phyloP scores from a whole-genome alignment of 768 basidiomycete species.

The Pleurotus cornucopiae region DNA sequence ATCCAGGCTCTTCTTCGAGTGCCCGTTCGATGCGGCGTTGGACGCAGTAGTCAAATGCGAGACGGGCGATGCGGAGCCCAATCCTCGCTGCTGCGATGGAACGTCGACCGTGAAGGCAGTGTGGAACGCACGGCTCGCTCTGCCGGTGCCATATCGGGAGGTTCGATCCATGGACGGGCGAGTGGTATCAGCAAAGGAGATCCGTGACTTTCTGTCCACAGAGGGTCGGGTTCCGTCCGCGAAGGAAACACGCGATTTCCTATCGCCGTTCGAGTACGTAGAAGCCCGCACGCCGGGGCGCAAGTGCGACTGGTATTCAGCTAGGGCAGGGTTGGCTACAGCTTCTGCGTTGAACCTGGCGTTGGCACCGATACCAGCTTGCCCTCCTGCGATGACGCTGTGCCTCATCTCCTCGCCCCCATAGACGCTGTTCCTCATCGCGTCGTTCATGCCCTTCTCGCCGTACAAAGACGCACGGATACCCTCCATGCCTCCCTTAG shows the following conservation, averaged over 20 bases:
- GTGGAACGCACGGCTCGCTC: conserved; percentile 30
- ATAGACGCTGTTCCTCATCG: conserved; percentile 8
- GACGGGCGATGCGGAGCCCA: neutral
- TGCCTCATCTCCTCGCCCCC: conserved; percentile 9
- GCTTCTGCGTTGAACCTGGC: conserved; percentile 19
- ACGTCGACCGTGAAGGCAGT: conserved; percentile 22
- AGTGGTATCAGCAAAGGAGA: conserved; percentile 35
- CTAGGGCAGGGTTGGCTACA: conserved; percentile 15
- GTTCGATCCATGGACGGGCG: conserved; percentile 32
- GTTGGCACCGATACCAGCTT: conserved; percentile 35
- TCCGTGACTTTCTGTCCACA: conserved; percentile 24
- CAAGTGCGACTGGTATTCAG: conserved; percentile 37
- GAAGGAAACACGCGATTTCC: conserved; percentile 64
- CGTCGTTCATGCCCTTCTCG: conserved; percentile 3
- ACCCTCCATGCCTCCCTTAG: conserved; percentile 67
- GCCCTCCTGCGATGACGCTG: conserved; percentile 33
- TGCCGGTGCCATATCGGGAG: conserved; percentile 17
- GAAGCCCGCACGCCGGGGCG: conserved; percentile 46
- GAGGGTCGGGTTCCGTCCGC: conserved; percentile 42
- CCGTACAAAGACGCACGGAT: conserved; percentile 67
- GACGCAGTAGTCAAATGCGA: conserved; percentile 2
- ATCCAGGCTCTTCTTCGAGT: neutral
- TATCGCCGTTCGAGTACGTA: conserved; percentile 23
- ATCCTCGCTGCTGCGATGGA: neutral
- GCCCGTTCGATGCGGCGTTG: neutral